phyloP scores from a whole-genome alignment of 2,329 filamentous ascomycete species.

The Bipolaris cookei region DNA sequence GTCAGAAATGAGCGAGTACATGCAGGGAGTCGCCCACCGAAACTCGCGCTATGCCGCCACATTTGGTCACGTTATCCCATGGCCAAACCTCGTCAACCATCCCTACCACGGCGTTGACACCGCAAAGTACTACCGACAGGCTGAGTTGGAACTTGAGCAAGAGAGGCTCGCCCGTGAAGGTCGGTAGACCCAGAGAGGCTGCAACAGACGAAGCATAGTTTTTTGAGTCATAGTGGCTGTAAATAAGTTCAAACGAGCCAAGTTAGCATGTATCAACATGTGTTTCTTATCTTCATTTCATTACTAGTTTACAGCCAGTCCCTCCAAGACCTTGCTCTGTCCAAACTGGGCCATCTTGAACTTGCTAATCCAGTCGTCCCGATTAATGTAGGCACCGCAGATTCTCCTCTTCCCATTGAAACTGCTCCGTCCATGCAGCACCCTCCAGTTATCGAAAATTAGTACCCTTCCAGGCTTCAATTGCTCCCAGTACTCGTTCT shows the following conservation, averaged over 20 bases:
- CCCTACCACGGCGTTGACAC: slow-evolving; percentile 88
- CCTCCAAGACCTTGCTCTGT: slow-evolving; percentile 19
- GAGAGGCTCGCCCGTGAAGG: slow-evolving; percentile 55
- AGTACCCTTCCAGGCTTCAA: slow-evolving; percentile 78
- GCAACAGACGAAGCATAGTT: slow-evolving; percentile 8
- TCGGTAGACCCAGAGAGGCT: slow-evolving; percentile 18
- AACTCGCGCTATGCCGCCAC: slow-evolving; percentile 91
- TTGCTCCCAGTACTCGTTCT: slow-evolving; percentile 80
- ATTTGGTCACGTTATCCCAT: slow-evolving; percentile 84
- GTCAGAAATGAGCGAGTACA: slow-evolving; percentile 78
- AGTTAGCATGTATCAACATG: slow-evolving; percentile 40
- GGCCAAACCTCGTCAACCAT: slow-evolving; percentile 99
- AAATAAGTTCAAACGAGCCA: slow-evolving; percentile 31
- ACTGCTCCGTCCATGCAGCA: slow-evolving; percentile 82
- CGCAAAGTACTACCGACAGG: slow-evolving; percentile 96
- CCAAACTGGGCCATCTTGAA: slow-evolving; percentile 29
- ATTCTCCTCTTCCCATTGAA: slow-evolving; percentile 87
- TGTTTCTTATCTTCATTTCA: slow-evolving; percentile 17
- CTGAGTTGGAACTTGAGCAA: slow-evolving; percentile 88
- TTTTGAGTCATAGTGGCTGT: slow-evolving; percentile 33
- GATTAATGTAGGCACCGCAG: slow-evolving; percentile 76
- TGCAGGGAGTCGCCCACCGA: slow-evolving; percentile 90
- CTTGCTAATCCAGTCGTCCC: slow-evolving; percentile 38
- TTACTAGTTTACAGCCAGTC: not conserved
- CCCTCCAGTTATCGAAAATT: slow-evolving; percentile 97